A percentile compares a stretch with the other conserved stretches of the same genome.
These are phyloP conservation scores for Rhodotorula sp. DNA, from an alignment of 1,284 basidiomycete genomes.

Conservation along the genomic window DNA sequence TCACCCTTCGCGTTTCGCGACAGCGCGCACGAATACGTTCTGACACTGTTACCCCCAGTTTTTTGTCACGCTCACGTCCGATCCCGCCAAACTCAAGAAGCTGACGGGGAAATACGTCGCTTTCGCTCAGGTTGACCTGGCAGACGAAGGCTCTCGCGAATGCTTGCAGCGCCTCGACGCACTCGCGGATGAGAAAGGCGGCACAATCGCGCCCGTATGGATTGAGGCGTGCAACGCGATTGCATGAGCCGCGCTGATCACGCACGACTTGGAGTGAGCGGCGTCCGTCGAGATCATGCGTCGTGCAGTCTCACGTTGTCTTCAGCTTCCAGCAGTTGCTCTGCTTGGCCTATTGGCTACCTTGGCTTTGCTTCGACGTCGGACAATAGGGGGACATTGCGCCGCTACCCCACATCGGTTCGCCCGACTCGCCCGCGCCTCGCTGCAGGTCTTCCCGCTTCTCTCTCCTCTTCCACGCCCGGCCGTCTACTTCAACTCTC, in stretches of 20 bases:
- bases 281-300: background rate
- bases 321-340: too few relatives aligned
- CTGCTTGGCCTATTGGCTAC: too few relatives aligned
- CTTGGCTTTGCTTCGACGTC: too few relatives aligned
- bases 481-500: background rate
- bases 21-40: background rate
- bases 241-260: background rate
- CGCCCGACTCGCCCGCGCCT: background rate
- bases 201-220: constrained; percentile 55
- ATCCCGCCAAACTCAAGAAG: constrained; percentile 54
- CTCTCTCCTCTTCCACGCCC: background rate
- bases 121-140: constrained; percentile 53
- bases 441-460: background rate
- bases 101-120: constrained; percentile 58
- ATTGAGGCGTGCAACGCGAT: constrained; percentile 46
- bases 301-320: too few relatives aligned
- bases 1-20: background rate
- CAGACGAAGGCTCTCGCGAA: background rate
- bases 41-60: constrained; percentile 49
- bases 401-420: background rate
- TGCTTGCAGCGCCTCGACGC: constrained; percentile 49
- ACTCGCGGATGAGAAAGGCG: constrained; percentile 53
- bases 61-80: constrained; percentile 57
- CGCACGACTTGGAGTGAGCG: background rate
- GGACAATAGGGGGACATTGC: background rate